Evolutionary conservation across 306 rosid species (phyloP).

Genomic region (Oxytropis ochrocephala): DNA sequence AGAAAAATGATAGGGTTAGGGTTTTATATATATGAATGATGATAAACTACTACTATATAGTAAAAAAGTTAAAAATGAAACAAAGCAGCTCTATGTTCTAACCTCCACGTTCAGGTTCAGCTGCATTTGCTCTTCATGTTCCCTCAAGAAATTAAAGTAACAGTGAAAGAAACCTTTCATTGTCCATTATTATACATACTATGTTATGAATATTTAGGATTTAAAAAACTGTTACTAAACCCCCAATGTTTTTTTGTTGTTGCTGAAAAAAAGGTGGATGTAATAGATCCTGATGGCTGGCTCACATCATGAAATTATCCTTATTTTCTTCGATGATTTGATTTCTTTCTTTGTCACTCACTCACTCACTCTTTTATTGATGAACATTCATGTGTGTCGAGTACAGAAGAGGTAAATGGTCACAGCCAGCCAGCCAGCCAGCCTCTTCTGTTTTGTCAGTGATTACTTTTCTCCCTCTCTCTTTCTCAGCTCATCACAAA

Average conservation of each 20-base stretch:
- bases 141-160: background rate
- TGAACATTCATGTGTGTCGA: background rate
- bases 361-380: background rate
- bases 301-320: constrained; percentile 27
- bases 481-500: background rate
- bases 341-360: background rate
- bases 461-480: constrained; percentile 5
- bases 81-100: background rate
- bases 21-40: background rate
- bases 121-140: constrained; percentile 6
- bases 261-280: too few species aligned
- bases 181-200: background rate
- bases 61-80: background rate
- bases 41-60: too few species aligned
- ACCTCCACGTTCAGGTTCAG: constrained; percentile 14
- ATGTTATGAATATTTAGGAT: background rate
- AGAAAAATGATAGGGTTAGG: constrained; percentile 22
- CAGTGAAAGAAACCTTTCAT: constrained; percentile 14
- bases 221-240: background rate
- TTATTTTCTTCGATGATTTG: constrained; percentile 35
- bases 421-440: background rate
- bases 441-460: constrained; percentile 36
- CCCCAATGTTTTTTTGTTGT: background rate
- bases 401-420: constrained; percentile 18
- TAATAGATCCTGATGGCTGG: too few species aligned